Percentiles rank a stretch among this genome's conserved stretches.
These are phyloP conservation scores for Tilletia caries DNA, from an alignment of 1,284 basidiomycete genomes.

Conservation along the genomic window DNA sequence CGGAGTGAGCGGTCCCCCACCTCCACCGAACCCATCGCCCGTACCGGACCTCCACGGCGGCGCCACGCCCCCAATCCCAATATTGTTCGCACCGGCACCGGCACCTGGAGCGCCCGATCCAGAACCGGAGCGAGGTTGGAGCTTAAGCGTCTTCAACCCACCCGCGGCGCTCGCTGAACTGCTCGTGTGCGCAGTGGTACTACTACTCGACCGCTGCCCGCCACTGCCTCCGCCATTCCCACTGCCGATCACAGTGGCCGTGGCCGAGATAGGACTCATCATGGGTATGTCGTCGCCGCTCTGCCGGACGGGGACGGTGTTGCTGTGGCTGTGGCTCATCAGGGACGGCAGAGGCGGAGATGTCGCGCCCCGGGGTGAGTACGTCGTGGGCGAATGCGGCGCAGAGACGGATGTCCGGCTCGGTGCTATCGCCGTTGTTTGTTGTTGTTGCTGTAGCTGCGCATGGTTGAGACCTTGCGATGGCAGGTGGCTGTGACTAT, in stretches of 20 bases:
- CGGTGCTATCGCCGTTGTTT: background rate
- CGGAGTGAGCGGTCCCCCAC: background rate
- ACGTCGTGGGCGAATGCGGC: slow-evolving; percentile 2
- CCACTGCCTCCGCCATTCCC: background rate
- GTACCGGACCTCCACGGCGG: background rate
- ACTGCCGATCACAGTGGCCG: no score
- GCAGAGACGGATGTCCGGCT: background rate
- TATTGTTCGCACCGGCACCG: background rate
- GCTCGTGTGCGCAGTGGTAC: slow-evolving; percentile 5
- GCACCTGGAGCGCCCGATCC: background rate
- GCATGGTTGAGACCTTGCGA: background rate
- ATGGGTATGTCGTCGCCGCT: background rate
- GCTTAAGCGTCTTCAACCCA: background rate
- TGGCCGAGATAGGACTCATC: slow-evolving; percentile 10
- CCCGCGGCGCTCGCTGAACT: background rate
- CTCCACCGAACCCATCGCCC: slow-evolving; percentile 8
- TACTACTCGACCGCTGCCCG: slow-evolving; percentile 6
- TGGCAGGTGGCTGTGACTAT: background rate
- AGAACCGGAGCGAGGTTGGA: background rate
- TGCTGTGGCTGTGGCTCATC: slow-evolving; percentile 8
- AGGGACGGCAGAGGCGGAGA: background rate
- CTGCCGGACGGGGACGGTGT: background rate
- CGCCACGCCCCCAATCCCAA: background rate
- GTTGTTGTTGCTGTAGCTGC: background rate
- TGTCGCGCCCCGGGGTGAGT: slow-evolving; percentile 1